Conservation (phyloP, 257 asterid species). For the Solanum lycopersicoides region DNA sequence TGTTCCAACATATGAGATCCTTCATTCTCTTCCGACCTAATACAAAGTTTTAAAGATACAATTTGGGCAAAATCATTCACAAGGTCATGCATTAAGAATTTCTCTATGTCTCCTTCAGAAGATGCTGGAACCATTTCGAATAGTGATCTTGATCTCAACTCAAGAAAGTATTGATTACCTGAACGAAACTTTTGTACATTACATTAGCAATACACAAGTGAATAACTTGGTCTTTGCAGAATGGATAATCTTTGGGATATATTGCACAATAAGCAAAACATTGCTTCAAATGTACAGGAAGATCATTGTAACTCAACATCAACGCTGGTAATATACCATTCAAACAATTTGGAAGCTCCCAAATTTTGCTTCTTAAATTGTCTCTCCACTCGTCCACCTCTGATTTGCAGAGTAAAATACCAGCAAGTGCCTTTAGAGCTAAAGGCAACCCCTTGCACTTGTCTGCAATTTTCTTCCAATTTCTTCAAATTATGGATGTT, state of each 20-base stretch:
- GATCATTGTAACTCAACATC: background rate
- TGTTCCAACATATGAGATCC: too few species aligned
- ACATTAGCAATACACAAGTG: conserved; percentile 2
- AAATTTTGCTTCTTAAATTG: background rate
- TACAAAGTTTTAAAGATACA: background rate
- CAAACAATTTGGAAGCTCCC: background rate
- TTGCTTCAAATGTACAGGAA: background rate
- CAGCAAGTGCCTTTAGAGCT: background rate
- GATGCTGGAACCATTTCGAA: background rate
- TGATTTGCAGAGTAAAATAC: background rate
- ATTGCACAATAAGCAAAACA: conserved; percentile 4
- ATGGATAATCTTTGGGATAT: conserved; percentile 1
- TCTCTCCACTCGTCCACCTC: background rate
- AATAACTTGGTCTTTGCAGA: background rate
- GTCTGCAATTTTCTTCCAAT: background rate
- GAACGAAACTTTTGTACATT: background rate
- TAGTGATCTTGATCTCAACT: background rate
- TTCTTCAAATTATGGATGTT: background rate
- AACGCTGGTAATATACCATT: background rate
- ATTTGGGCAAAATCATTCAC: conserved; percentile 1
- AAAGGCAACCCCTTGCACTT: background rate
- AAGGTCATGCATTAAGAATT: conserved; percentile 1
- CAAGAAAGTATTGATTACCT: background rate
- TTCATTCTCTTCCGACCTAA: background rate
- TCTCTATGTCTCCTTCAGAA: too few species aligned